These are phyloP conservation scores for Ophiostoma quercus DNA, from an alignment of 2,329 filamentous ascomycete species.

Conservation along the genomic window DNA sequence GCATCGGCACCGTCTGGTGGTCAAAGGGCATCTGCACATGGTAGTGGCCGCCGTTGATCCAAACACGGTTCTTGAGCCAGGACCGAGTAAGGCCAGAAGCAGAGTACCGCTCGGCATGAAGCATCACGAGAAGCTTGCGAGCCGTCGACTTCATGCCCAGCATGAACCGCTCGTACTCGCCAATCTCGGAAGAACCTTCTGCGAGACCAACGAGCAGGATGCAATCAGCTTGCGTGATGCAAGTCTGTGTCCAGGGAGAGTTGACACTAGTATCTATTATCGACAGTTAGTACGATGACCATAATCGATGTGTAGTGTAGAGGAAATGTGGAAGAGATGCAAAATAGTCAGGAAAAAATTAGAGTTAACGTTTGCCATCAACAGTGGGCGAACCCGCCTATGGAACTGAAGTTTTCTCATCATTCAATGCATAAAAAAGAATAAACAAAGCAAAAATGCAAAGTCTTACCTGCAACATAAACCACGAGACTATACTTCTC, in stretches of 20 bases:
- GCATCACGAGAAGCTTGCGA: conserved; percentile 80
- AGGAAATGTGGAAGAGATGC: conserved; percentile 5
- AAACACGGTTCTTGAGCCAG: conserved; percentile 88
- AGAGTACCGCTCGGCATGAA: conserved; percentile 86
- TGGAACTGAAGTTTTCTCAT: conserved; percentile 49
- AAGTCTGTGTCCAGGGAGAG: conserved; percentile 96
- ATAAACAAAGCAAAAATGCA: conserved; percentile 7
- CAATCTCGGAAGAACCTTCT: conserved; percentile 82
- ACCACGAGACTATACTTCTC: conserved; percentile 95
- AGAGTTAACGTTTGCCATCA: conserved; percentile 57
- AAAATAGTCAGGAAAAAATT: conserved; percentile 59
- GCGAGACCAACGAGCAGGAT: conserved; percentile 89
- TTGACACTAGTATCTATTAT: conserved; percentile 83
- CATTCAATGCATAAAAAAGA: conserved; percentile 35
- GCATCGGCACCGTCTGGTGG: conserved; percentile 67
- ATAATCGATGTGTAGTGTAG: background rate
- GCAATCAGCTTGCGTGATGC: conserved; percentile 93
- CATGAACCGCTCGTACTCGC: conserved; percentile 94
- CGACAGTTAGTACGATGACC: background rate
- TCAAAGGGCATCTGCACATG: conserved; percentile 94
- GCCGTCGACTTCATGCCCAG: conserved; percentile 97
- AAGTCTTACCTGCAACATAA: conserved; percentile 70
- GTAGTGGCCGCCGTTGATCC: conserved; percentile 97
- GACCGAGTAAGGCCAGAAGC: conserved; percentile 75
- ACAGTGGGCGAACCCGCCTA: conserved; percentile 44